These are phyloP conservation scores for Hymenoscyphus fraxineus DNA, from an alignment of 2,329 filamentous ascomycete species.

Conservation along the genomic window DNA sequence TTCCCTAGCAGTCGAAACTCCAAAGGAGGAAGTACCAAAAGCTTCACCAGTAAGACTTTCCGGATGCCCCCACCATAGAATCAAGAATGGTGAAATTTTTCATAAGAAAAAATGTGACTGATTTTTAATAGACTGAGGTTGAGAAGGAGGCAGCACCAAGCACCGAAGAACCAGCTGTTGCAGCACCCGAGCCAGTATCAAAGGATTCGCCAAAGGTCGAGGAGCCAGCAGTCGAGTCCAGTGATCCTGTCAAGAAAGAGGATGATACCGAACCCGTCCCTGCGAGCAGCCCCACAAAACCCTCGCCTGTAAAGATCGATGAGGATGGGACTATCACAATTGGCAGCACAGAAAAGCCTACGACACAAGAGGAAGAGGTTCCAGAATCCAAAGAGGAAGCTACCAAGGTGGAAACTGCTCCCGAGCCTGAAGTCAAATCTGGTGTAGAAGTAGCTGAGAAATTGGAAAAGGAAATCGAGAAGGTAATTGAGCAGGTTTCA, in stretches of 20 bases:
- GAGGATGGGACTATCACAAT: conserved; percentile 15
- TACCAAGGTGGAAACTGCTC: background rate
- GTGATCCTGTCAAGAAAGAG: background rate
- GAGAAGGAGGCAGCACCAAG: conserved; percentile 5
- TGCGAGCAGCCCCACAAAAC: conserved; percentile 5
- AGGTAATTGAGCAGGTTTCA: conserved; percentile 5
- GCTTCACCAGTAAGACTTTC: conserved; percentile 1
- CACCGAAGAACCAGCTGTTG: background rate
- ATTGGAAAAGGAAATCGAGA: background rate
- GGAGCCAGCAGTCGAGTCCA: background rate
- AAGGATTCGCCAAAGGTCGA: background rate
- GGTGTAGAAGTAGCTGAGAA: background rate
- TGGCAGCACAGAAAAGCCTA: background rate
- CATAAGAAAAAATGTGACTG: background rate
- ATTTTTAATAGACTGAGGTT: conserved; percentile 10
- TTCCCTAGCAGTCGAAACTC: no score
- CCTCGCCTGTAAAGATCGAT: conserved; percentile 9
- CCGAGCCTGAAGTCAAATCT: background rate
- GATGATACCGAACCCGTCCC: conserved; percentile 1
- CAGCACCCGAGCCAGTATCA: background rate
- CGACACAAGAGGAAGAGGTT: background rate
- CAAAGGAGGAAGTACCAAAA: conserved; percentile 4
- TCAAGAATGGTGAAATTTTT: background rate
- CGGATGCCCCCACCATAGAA: background rate
- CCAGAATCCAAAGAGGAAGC: background rate